phyloP scores from a whole-genome alignment of 73 alveolate genomes.

The Blepharisma stoltei region DNA sequence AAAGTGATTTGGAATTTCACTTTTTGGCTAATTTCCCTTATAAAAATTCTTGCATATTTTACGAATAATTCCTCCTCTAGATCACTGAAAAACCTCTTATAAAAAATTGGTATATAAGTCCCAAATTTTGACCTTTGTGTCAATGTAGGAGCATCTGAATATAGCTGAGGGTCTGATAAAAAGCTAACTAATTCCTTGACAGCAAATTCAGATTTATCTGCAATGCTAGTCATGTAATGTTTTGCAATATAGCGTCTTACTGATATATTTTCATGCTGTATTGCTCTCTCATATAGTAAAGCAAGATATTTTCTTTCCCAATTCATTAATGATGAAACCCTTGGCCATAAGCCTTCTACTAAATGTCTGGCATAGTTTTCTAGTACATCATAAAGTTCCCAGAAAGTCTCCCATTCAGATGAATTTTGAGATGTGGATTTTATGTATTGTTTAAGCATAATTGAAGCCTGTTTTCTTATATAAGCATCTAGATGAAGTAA shows the following conservation, averaged over 20 bases:
- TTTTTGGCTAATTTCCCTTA: background rate
- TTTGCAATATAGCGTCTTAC: background rate
- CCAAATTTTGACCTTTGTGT: background rate
- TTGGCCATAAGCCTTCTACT: background rate
- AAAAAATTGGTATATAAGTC: background rate
- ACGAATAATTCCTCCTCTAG: background rate
- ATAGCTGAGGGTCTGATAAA: background rate
- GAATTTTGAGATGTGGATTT: background rate
- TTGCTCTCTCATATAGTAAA: background rate
- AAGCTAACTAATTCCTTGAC: background rate
- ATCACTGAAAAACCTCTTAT: background rate
- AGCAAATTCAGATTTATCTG: background rate
- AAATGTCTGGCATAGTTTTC: background rate
- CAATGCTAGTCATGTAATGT: background rate
- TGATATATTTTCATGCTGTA: background rate
- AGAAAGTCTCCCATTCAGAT: background rate
- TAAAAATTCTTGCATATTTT: background rate
- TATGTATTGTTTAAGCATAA: background rate
- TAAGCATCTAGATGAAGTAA: background rate
- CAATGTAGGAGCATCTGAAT: background rate
- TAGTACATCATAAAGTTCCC: background rate
- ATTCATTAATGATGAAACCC: background rate
- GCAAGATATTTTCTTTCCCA: background rate
- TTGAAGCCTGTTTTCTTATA: background rate
- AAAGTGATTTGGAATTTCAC: background rate